Conservation (phyloP, 257 asterid species). For the Mentha longifolia region DNA sequence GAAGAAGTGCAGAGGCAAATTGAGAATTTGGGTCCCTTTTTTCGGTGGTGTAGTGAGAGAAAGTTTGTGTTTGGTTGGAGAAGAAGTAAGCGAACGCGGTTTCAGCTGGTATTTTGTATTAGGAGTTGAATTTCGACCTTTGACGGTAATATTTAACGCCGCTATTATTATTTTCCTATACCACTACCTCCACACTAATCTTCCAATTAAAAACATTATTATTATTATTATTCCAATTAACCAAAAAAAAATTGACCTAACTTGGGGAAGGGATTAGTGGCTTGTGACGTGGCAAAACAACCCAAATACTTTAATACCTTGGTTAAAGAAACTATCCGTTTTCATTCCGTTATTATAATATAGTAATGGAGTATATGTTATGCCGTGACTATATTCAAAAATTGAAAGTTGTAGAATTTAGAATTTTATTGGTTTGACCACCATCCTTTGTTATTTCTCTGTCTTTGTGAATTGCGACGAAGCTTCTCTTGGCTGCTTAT, state of each 20-base stretch:
- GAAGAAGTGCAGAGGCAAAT: conserved; percentile 14
- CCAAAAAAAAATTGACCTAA: too few relatives aligned
- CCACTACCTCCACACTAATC: not conserved
- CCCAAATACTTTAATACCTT: not conserved
- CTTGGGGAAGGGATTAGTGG: not conserved
- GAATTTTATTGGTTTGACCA: conserved; percentile 19
- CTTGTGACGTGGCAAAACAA: not conserved
- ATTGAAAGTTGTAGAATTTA: not conserved
- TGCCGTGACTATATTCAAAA: not conserved
- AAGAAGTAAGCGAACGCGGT: conserved; percentile 43
- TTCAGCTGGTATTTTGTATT: conserved; percentile 26
- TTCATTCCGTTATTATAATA: conserved; percentile 20
- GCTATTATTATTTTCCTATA: conserved; percentile 3
- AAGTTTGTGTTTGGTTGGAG: conserved; percentile 40
- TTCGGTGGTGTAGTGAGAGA: conserved; percentile 33
- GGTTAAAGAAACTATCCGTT: conserved; percentile 20
- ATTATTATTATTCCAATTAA: too few relatives aligned
- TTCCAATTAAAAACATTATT: not conserved
- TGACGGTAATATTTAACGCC: conserved; percentile 27
- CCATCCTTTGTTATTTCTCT: not conserved
- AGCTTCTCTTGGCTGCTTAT: conserved; percentile 2
- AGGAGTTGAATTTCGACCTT: conserved; percentile 35
- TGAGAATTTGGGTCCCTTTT: conserved; percentile 9
- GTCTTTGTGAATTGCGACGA: conserved; percentile 14
- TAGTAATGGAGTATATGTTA: not conserved